Conservation (phyloP, 2,329 filamentous ascomycete species). For the Monosporascus sp. region DNA sequence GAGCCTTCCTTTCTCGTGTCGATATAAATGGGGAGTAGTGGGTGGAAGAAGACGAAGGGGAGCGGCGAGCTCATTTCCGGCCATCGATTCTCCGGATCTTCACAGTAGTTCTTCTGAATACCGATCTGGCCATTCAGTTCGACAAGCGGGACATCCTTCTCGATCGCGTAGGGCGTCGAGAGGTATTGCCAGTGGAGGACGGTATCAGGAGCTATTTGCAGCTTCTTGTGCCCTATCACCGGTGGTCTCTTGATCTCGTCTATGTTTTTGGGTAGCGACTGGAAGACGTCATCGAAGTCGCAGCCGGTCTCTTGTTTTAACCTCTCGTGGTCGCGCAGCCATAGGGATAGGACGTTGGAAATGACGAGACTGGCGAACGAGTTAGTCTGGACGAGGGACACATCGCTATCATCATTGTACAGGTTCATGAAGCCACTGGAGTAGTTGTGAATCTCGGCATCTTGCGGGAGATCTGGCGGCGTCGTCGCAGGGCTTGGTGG, state of each 20-base stretch:
- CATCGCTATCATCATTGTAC: constrained; percentile 56
- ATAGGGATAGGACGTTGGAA: constrained; percentile 68
- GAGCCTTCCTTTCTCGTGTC: constrained; percentile 83
- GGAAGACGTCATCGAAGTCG: constrained; percentile 64
- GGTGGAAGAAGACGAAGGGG: constrained; percentile 84
- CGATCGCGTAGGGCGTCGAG: constrained; percentile 44
- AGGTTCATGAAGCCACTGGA: constrained; percentile 71
- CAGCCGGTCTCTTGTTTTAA: constrained; percentile 64
- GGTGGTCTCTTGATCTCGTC: constrained; percentile 39
- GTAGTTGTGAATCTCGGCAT: constrained; percentile 63
- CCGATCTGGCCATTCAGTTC: constrained; percentile 77
- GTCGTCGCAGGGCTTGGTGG: constrained; percentile 73
- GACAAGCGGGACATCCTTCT: constrained; percentile 53
- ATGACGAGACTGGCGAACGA: constrained; percentile 72
- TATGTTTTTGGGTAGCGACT: constrained; percentile 37
- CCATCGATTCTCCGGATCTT: constrained; percentile 62
- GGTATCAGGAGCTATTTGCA: constrained; percentile 38
- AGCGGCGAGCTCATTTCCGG: constrained; percentile 57
- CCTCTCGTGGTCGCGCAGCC: constrained; percentile 70
- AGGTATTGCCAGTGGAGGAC: constrained; percentile 68
- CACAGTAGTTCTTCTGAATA: constrained; percentile 67
- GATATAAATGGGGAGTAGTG: constrained; percentile 83
- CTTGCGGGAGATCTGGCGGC: constrained; percentile 59
- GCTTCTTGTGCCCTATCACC: constrained; percentile 49
- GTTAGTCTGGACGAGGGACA: constrained; percentile 63